These are phyloP conservation scores for Phycomyces nitens DNA, from an alignment of 192 early-diverging fungal genomes.

Conservation along the genomic window DNA sequence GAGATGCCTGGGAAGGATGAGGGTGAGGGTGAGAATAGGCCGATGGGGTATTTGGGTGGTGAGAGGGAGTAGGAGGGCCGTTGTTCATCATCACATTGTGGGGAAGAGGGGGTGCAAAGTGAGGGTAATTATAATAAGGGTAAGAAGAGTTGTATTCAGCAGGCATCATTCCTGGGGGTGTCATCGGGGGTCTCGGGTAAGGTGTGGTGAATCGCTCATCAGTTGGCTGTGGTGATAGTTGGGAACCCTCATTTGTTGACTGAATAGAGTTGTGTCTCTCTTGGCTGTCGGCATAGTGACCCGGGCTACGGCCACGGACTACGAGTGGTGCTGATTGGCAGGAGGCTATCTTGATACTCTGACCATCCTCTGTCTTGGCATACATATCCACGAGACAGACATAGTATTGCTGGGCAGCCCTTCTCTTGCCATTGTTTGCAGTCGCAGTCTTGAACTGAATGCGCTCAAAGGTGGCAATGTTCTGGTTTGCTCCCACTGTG, in stretches of 20 bases:
- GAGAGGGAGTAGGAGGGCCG: conserved; percentile 21
- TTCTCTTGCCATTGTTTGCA: conserved; percentile 81
- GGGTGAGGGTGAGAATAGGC: not conserved
- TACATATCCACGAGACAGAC: conserved; percentile 65
- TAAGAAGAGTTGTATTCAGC: conserved; percentile 19
- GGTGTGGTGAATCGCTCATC: conserved; percentile 22
- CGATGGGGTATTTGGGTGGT: not conserved
- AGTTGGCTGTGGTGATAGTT: not conserved
- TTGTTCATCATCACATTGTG: conserved; percentile 21
- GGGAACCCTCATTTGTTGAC: not conserved
- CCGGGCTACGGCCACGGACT: conserved; percentile 83
- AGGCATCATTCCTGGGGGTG: conserved; percentile 12
- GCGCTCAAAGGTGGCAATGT: conserved; percentile 72
- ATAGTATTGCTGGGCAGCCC: conserved; percentile 87
- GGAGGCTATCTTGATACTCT: conserved; percentile 50
- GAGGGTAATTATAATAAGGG: conserved; percentile 13
- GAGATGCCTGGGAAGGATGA: not conserved
- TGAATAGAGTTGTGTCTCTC: conserved; percentile 8
- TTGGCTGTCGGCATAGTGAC: conserved; percentile 58
- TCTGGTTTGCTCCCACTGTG: conserved; percentile 23
- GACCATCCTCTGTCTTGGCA: conserved; percentile 55
- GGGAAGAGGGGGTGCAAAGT: not conserved
- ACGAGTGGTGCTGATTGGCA: conserved; percentile 70
- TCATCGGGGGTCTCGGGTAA: conserved; percentile 18
- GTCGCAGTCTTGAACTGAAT: conserved; percentile 93